Evolutionary conservation across 2,329 filamentous ascomycete species (phyloP), one percentile per base, ranked within the genome.

Genomic region (Phaeosphaeriaceae sp.): DNA sequence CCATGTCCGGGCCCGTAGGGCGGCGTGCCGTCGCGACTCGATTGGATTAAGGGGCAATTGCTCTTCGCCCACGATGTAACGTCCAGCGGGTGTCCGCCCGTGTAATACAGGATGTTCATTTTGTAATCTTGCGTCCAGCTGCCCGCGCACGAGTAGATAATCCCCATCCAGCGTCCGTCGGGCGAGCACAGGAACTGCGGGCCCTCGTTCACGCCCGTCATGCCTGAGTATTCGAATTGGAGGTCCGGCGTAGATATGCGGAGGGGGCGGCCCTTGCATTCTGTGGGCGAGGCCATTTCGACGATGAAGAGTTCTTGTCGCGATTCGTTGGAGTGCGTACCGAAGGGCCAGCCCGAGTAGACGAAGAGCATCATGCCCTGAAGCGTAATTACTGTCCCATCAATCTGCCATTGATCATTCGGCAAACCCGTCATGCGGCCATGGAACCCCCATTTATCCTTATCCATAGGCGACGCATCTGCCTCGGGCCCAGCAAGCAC

Each of bases 41-140:
- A 70, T 47, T 73, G 63, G 2, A 79, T 65, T 23, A 79, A 58
- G 4, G 77, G 76, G 8, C 50, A 48, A 7, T 59, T 58, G 1
- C 65, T 67, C 55, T 79, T 79, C 12, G 56, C 54, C 77, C 77
- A 79, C 0, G 63, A 68, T 0, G 29, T 34, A 0, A 64, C 63
- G 23, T 73, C 49, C 0, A 79, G 60, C 2, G 77, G 77, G 47
- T 76, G 68, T 1, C 74, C 74, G 12, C 75, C 76, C 0, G 66
- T 58, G 47, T 71, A 77, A 33, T 73, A 66, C 17, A 79, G 59
- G 0, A 75, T 70, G n/a, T 73, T 74, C 74, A 79, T 77, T 54
- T 79, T 79, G 62, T 79, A 79, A 47, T 79, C 72, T 38, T 72
- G 71, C 1, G 77, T 79, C 77, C 77, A 79, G 51, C 66, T 72